Conservation (phyloP, 345 rosid genomes). For the Clausena lansium region DNA sequence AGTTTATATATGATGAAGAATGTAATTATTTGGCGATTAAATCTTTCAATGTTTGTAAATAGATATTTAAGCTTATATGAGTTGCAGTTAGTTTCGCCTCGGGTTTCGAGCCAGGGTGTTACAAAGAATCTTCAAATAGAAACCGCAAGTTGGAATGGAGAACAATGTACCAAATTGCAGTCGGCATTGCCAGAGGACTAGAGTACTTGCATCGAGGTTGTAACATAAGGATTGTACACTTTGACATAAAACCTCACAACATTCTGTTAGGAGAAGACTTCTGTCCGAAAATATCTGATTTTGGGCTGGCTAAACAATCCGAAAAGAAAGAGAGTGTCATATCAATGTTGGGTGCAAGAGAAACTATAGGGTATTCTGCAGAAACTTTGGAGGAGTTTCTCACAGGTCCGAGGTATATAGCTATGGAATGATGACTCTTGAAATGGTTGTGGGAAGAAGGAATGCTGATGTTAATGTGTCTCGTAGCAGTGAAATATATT, state of each 20-base stretch:
- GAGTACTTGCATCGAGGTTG: conserved; percentile 54
- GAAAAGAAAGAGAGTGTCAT: conserved; percentile 29
- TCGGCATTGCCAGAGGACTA: conserved; percentile 48
- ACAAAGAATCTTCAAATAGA: neutral
- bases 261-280: conserved; percentile 34
- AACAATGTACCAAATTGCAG: conserved; percentile 13
- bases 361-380: conserved; percentile 33
- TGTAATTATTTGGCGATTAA: too few species aligned
- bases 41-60: too few species aligned
- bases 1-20: conserved; percentile 16
- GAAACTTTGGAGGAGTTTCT: conserved; percentile 33
- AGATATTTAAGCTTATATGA: too few species aligned
- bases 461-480: neutral
- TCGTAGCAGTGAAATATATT: neutral
- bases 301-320: conserved; percentile 49
- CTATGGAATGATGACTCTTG: conserved; percentile 4
- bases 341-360: conserved; percentile 33
- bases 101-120: too few species aligned
- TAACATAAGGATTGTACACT: conserved; percentile 46
- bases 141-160: neutral
- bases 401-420: conserved; percentile 22
- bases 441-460: neutral
- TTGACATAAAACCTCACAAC: conserved; percentile 50
- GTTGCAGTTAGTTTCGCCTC: too few species aligned
- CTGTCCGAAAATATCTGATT: conserved; percentile 44